These are phyloP conservation scores for Chaetomiaceae sp. DNA, from an alignment of 2,329 filamentous ascomycete species.

Conservation along the genomic window DNA sequence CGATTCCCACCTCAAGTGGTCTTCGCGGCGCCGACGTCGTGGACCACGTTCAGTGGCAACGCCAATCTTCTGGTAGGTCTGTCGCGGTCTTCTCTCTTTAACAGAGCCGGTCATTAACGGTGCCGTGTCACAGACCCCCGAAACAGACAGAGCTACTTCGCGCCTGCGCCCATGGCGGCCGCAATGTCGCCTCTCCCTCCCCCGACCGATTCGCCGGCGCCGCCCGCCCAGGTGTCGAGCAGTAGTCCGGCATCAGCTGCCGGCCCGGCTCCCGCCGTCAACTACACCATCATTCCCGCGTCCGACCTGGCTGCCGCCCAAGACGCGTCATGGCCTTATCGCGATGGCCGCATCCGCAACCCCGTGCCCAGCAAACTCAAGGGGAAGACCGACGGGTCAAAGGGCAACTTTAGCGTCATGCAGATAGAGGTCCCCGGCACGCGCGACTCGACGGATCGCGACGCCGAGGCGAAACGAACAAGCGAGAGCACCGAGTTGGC, in stretches of 20 bases:
- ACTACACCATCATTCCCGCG: constrained; percentile 23
- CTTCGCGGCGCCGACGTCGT: too few relatives aligned
- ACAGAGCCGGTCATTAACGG: background rate
- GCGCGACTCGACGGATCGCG: constrained; percentile 44
- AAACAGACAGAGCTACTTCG: constrained; percentile 1
- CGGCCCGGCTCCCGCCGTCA: background rate
- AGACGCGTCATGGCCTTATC: constrained; percentile 26
- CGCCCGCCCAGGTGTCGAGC: constrained; percentile 9
- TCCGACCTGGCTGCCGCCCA: constrained; percentile 19
- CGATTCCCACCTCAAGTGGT: too few relatives aligned
- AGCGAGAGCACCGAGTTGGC: constrained; percentile 59
- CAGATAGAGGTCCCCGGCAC: constrained; percentile 50
- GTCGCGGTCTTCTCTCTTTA: background rate
- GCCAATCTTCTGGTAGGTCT: constrained; percentile 11
- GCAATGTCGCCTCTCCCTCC: constrained; percentile 14
- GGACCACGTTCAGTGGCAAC: constrained; percentile 4
- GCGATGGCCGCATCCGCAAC: constrained; percentile 50
- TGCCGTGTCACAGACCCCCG: constrained; percentile 1
- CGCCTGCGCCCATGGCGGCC: background rate
- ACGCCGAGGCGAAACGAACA: constrained; percentile 54
- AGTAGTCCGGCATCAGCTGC: background rate
- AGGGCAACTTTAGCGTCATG: constrained; percentile 61
- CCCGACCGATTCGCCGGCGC: background rate
- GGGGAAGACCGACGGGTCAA: constrained; percentile 51
- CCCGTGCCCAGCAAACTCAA: constrained; percentile 60